Conservation (phyloP, 2,329 filamentous ascomycete species). For the Nannizzia gypsea region DNA sequence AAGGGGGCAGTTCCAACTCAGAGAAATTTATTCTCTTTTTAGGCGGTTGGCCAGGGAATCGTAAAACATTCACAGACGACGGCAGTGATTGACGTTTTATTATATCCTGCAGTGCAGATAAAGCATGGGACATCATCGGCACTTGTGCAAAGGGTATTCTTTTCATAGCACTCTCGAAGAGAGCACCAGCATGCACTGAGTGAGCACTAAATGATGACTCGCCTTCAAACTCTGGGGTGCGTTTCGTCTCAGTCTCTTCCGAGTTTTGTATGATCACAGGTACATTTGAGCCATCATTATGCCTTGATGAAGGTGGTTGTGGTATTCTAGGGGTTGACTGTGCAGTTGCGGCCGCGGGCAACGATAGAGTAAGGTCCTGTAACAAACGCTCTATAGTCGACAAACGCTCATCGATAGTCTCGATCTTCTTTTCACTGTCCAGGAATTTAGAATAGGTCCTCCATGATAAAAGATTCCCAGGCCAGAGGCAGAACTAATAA, state of each 20-base stretch:
- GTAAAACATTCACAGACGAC: constrained; percentile 18
- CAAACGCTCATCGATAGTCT: constrained; percentile 41
- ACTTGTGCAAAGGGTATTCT: constrained; percentile 26
- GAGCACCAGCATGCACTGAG: constrained; percentile 36
- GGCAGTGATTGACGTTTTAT: constrained; percentile 28
- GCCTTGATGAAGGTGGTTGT: constrained; percentile 12
- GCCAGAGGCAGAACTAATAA: background rate
- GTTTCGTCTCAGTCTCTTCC: constrained; percentile 17
- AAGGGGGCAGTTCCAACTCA: constrained; percentile 27
- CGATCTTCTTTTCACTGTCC: constrained; percentile 42
- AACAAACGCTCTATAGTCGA: constrained; percentile 37
- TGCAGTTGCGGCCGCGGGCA: constrained; percentile 5
- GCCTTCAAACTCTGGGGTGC: constrained; percentile 34
- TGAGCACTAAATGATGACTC: constrained; percentile 40
- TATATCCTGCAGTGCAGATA: constrained; percentile 29
- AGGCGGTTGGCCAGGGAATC: constrained; percentile 20
- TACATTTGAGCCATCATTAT: constrained; percentile 2
- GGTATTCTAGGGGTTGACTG: constrained; percentile 21
- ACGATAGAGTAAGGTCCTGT: constrained; percentile 20
- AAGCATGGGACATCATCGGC: constrained; percentile 29
- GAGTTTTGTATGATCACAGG: constrained; percentile 15
- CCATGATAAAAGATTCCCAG: background rate
- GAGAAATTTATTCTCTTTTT: constrained; percentile 21
- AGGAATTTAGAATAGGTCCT: constrained; percentile 8
- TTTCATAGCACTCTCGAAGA: constrained; percentile 32